Base-by-base conservation (phyloP, 345 rosid genomes). In the Populus alba region DNA sequence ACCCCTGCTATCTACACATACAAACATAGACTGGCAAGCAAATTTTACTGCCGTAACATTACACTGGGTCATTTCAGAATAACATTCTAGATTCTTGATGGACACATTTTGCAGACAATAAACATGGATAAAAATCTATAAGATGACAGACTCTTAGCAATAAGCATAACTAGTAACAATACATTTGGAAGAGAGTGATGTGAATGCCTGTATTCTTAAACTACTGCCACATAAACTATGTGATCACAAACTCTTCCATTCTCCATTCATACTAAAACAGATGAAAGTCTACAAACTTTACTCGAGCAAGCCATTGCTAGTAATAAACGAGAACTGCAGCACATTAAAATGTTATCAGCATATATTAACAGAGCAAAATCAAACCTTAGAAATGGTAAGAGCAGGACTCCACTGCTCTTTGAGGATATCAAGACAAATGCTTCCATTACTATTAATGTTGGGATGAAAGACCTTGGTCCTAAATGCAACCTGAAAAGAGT, bases 381-480 rank as follows among this genome's bases (percentile, higher is more conserved):
- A 75, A 53, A 83, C 86, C 89, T 86, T 86, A 1, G 89, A 86
- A 38, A 86, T 84, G 62, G 89, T 86, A 45, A 86, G 89, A 33
- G 89, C 89, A 37, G 89, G 89, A 59, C 87, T 86, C 89, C 89
- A 86, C 35, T 86, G 87, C 73, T 86, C 89, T 66, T 86, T 86
- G 2, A 86, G 87, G 51, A 86, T 86, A 57, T 86, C 89, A 27
- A 86, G 80, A 72, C 87, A 86, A 38, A 86, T 86, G 76, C 83
- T 86, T 72, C 89, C 89, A n/a, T 84, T 84, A 71, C 85, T 86
- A 71, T 86, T 86, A 65, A 86, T 83, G 76, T 86, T 86, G 17
- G 87, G 85, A 33, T 81, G 86, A 80, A 81, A 84, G 69, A 84
- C 86, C 79, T 78, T 85, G 59, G 86, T 84, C 80, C 85, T 80